Evolutionary conservation across 192 early-diverging fungal species (phyloP), one percentile per base, ranked within the genome.

Genomic region (Mortierella alpina): DNA sequence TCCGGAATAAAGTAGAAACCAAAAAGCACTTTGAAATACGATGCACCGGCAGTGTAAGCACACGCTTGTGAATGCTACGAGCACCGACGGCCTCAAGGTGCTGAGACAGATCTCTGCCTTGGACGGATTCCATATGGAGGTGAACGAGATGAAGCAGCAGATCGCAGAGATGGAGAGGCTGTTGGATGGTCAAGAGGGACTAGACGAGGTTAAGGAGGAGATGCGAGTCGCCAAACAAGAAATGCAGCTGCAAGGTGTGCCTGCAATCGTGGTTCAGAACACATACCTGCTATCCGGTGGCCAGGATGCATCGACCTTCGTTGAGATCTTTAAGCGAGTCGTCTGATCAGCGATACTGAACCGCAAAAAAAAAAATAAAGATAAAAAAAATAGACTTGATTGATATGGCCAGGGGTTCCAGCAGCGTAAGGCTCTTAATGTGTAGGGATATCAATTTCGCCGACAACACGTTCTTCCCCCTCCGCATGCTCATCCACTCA

Each of bases 321-420:
- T 73, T 20, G 63, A 73, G 20, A 44, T 73, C 44, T 65, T 73
- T 13, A 64, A 73, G 41, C 71, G 71, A 45, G 71, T 66, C 52
- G 63, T 73, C 22, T 66, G 53, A 44, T 31, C 12, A 46, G 56
- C 31, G 31, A 31, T 31, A 31, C 31, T 31, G 31, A 31, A 31
- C 31, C 31, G 31, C 31, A 31, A 31, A 31, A 2, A 31, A 31
- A 31, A n/a, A n/a, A n/a, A n/a, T n/a, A n/a, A n/a, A n/a, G n/a
- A n/a, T n/a, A n/a, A n/a, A n/a, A n/a, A n/a, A n/a, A n/a, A n/a
- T n/a, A n/a, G n/a, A n/a, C n/a, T n/a, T n/a, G n/a, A n/a, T n/a
- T n/a, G n/a, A n/a, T n/a, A n/a, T n/a, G n/a, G n/a, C n/a, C n/a
- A n/a, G n/a, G n/a, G n/a, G n/a, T n/a, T n/a, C n/a, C n/a, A n/a